phyloP scores from a whole-genome alignment of 495 filamentous ascomycete species.

The Talaromyces stipitatus region DNA sequence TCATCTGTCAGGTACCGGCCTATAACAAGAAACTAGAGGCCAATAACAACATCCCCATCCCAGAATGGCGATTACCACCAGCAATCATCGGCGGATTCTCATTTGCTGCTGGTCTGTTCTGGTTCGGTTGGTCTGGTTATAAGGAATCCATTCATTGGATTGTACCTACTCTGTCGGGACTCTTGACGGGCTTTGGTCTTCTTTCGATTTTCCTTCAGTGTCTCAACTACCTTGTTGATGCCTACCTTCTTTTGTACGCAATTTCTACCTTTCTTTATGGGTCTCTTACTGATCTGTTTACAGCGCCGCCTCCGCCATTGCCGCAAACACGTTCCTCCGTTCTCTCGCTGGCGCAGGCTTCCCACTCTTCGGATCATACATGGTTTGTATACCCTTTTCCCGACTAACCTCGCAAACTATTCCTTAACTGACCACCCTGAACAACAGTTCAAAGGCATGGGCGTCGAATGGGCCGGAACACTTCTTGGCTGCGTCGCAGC shows the following conservation, averaged over 20 bases:
- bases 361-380: constrained; percentile 73
- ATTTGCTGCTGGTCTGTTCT: constrained; percentile 72
- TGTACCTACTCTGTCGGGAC: constrained; percentile 66
- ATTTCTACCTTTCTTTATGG: constrained; percentile 10
- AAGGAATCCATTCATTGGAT: constrained; percentile 67
- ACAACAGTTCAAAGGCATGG: constrained; percentile 53
- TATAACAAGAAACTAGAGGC: constrained; percentile 58
- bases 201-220: constrained; percentile 76
- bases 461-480: constrained; percentile 68
- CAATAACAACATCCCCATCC: constrained; percentile 66
- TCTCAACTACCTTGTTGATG: constrained; percentile 80
- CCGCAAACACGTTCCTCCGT: constrained; percentile 82
- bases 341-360: constrained; percentile 70
- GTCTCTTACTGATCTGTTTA: not conserved
- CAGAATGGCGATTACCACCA: constrained; percentile 79
- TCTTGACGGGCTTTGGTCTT: constrained; percentile 54
- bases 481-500: constrained; percentile 65
- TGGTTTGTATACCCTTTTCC: constrained; percentile 32
- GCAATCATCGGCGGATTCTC: constrained; percentile 69
- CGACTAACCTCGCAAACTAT: constrained; percentile 41
- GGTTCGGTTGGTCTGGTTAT: constrained; percentile 79
- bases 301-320: constrained; percentile 76
- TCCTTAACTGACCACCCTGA: not conserved
- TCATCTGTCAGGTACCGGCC: constrained; percentile 57
- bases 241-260: constrained; percentile 76